Evolutionary conservation across 139 green algal genomes (phyloP), one percentile per base, ranked within the genome.

Genomic region (Mesotaenium endlicherianum): DNA sequence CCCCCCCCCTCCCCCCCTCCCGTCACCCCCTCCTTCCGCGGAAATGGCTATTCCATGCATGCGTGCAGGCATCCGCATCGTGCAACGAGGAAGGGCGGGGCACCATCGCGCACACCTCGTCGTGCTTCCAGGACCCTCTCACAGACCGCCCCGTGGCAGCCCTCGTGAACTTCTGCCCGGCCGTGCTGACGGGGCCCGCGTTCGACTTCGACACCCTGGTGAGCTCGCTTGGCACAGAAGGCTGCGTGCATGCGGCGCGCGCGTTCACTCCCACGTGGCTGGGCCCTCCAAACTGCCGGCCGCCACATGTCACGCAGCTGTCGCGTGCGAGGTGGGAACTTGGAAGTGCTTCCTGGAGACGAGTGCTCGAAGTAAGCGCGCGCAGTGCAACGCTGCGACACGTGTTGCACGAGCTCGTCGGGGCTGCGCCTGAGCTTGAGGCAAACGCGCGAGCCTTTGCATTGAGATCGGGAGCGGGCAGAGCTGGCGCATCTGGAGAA

Each of bases 91-190:
- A 11, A 75, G 11, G 11, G 14, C n/a, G n/a, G n/a, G n/a, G n/a
- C n/a, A 75, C 76, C 41, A 59, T 83, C n/a, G 76, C 76, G 59
- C 58, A 83, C 55, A 30, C 76, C 6, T 31, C 30, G 3, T 60
- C 11, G n/a, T 84, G 77, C 57, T 17, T 42, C 38, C 60, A 64
- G 43, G 77, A 84, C 30, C 64, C 58, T 2, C 31, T 58, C 26
- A 78, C 67, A 26, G 64, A 84, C 40, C 60, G 77, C 47, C 77
- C 77, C 5, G 36, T 84, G 31, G 77, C 77, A 4, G 77, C 47
- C n/a, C 76, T 77, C 67, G 58, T 84, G n/a, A 84, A 84, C 77
- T 84, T 84, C 26, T 84, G 77, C 45, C 77, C 59, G n/a, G 8
- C 64, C 8, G 14, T 74, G 36, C 38, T 8, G 38, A 14, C 14